These are phyloP conservation scores for Verticillium dahliae DNA, from an alignment of 2,329 filamentous ascomycete genomes.

Conservation along the genomic window DNA sequence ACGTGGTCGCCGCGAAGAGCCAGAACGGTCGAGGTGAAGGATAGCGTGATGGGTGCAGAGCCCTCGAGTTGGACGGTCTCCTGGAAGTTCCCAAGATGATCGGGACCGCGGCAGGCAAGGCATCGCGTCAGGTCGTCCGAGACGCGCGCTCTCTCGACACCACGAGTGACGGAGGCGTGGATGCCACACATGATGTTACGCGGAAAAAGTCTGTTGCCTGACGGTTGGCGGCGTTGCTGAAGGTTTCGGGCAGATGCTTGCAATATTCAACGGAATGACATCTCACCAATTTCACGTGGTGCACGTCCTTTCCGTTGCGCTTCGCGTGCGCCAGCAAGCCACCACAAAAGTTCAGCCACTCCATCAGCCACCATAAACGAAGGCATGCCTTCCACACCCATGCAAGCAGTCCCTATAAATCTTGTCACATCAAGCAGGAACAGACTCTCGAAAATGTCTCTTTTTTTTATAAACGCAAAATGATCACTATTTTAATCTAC, in stretches of 20 bases:
- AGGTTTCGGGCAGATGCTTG: too few species aligned
- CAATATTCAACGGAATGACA: too few species aligned
- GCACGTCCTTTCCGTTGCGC: neutral
- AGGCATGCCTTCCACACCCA: too few species aligned
- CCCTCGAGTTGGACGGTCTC: slow-evolving; percentile 19
- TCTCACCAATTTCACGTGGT: neutral
- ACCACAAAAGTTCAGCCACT: neutral
- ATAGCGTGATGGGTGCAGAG: slow-evolving; percentile 35
- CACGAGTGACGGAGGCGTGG: slow-evolving; percentile 40
- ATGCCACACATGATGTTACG: slow-evolving; percentile 52
- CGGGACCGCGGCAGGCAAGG: slow-evolving; percentile 52
- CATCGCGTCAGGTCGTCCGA: slow-evolving; percentile 32
- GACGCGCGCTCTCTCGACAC: slow-evolving; percentile 20
- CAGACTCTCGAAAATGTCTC: neutral
- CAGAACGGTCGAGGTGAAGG: slow-evolving; percentile 80
- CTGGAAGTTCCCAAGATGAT: slow-evolving; percentile 43
- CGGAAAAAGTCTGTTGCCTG: neutral
- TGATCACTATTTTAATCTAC: slow-evolving; percentile 36
- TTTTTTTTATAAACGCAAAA: neutral
- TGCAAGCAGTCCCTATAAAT: too few species aligned
- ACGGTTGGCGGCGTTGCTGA: too few species aligned
- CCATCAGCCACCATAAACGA: neutral
- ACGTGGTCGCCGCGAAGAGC: slow-evolving; percentile 72
- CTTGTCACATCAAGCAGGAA: too few species aligned
- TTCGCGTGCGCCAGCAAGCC: neutral